These are phyloP conservation scores for Pelargonium exstipulatum DNA, from an alignment of 441 rosid genomes.

Conservation along the genomic window DNA sequence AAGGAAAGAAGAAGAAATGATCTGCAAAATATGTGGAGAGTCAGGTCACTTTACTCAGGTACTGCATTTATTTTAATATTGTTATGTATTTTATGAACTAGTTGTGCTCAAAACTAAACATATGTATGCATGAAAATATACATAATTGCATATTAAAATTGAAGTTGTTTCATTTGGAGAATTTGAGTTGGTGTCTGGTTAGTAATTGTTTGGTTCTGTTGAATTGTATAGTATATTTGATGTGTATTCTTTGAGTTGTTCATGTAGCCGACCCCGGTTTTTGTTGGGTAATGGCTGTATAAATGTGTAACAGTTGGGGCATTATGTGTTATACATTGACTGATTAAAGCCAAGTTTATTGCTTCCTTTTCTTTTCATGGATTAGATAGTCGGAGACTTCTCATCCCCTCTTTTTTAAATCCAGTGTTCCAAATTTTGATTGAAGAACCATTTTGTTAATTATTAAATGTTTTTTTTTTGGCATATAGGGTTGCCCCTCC, in stretches of 20 bases:
- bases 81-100: neutral
- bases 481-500: constrained; percentile 82
- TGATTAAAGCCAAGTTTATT: neutral
- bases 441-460: neutral
- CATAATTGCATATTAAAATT: too few species aligned
- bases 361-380: neutral
- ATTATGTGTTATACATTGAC: neutral
- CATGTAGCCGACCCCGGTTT: too few species aligned
- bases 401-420: neutral
- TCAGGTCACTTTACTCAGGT: constrained; percentile 99
- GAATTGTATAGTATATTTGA: too few species aligned
- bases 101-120: neutral
- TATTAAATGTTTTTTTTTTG: constrained; percentile 18
- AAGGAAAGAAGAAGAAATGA: constrained; percentile 96
- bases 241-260: too few species aligned
- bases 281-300: neutral
- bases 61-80: neutral
- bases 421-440: neutral
- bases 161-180: too few species aligned
- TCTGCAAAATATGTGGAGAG: constrained; percentile 92
- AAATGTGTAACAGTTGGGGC: neutral
- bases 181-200: too few species aligned
- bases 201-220: too few species aligned
- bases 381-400: neutral
- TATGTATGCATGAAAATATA: too few species aligned